Evolutionary conservation across 2,329 filamentous ascomycete species (phyloP), one percentile per base, ranked within the genome.

Genomic region (Nigrospora sphaerica): DNA sequence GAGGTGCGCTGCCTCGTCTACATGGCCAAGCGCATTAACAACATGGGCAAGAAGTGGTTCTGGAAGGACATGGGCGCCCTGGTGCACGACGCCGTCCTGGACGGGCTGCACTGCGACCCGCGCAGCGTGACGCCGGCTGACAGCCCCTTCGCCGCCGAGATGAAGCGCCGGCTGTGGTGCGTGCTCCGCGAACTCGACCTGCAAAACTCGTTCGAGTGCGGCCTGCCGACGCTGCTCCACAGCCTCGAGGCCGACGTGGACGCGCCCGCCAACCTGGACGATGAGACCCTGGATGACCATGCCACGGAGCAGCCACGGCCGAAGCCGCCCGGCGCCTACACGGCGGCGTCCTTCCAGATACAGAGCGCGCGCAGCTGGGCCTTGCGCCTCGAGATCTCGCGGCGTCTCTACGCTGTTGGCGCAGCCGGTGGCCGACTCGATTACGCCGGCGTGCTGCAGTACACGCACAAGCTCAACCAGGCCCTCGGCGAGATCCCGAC

Each of bases 1-100:
- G 57, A 60, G 37, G 46, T 60, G 28, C 49, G 52, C 12, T 60
- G 57, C 45, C 51, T 61, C 14, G 32, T 56, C 4, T 60, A 57
- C 44, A 49, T 60, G 12, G 52, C 54, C 16, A 59, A 57, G 45
- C 47, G 57, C 14, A 47, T 55, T n/a, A 56, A 54, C 40, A 50
- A 42, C 23, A 51, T 58, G 14, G 46, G 41, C 6, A 59, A 57
- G 48, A 59, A 59, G 40, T 46, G 48, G n/a, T 60, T 48, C 46
- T 60, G 58, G 57, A 57, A 51, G 36, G 56, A 57, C 16, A 56
- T 56, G 3, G 51, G 51, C 34, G 51, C 54, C 39, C 40, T 59
- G 39, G 46, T 58, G n/a, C 56, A 60, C n/a, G 46, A 56, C 42
- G 54, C 54, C 5, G 53, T 60, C 39, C 47, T 55, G 6, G 54